Evolutionary conservation across 176 grass and related monocot species (phyloP), one percentile per base, ranked within the genome.

Genomic region (Olyra latifolia): DNA sequence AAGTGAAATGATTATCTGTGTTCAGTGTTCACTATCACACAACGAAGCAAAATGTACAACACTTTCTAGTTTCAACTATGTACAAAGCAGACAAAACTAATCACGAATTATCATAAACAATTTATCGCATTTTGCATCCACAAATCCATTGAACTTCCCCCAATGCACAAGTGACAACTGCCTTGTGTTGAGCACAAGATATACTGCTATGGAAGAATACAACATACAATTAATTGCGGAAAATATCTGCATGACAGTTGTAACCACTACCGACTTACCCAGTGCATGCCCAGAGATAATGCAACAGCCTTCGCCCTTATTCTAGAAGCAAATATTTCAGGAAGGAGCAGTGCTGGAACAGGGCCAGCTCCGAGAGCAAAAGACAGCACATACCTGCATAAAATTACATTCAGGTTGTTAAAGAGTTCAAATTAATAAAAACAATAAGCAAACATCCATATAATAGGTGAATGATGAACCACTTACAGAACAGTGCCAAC

Each of bases 231-330:
- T 23, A 27, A 2, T 44, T 24, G 49, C 13, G 9, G 12, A 19
- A 62, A 16, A 63, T n/a, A 50, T 77, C 27, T 28, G 40, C 47
- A 65, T 55, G 30, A 23, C 29, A 39, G 71, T 54, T 14, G 48
- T 27, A 22, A 76, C 29, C 20, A 76, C 27, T 68, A 19, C 46
- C 81, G 59, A 91, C 82, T 85, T 91, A 99, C 97, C 97, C 97
- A 99, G 73, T 99, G 97, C 97, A 99, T 99, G 59, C 97, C 93
- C 20, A 96, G 80, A 84, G 97, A 99, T 71, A 99, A 90, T 28
- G 97, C 91, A 2, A 99, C 97, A 50, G 97, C 97, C 84, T 99
- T 99, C 45, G 96, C 97, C 90, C 97, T 95, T 67, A 99, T 99
- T 89, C 97, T 96, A 49, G 97, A 99, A 35, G 97, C 92, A 76